Conservation (phyloP, 345 rosid species). For the Diplotaxis tenuifolia region DNA sequence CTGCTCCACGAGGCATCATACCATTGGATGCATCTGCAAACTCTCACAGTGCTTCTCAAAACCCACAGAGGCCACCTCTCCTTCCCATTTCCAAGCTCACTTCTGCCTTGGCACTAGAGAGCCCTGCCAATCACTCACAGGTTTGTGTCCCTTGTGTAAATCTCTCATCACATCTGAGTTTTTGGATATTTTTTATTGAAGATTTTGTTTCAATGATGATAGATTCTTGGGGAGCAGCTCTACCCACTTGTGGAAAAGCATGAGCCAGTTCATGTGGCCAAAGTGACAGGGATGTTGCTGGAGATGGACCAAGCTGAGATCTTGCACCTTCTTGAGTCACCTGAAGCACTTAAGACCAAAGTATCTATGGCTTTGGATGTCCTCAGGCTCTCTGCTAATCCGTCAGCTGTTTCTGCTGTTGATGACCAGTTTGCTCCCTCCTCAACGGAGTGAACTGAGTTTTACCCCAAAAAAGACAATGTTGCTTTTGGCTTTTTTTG, state of each 20-base stretch:
- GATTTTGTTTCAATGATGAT: background rate
- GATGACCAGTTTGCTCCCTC: conserved; percentile 44
- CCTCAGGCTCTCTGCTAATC: conserved; percentile 40
- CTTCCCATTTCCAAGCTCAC: conserved; percentile 48
- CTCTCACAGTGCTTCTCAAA: conserved; percentile 24
- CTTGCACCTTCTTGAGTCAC: conserved; percentile 70
- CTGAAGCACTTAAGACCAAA: conserved; percentile 63
- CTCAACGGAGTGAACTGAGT: conserved; percentile 20
- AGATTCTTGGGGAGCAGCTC: conserved; percentile 77
- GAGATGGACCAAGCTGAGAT: conserved; percentile 83
- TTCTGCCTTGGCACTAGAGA: conserved; percentile 55
- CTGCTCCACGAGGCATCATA: conserved; percentile 45
- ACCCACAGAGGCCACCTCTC: conserved; percentile 13
- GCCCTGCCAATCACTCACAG: conserved; percentile 38
- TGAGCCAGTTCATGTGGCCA: conserved; percentile 51
- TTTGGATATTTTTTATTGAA: background rate
- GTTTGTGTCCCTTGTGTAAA: conserved; percentile 21
- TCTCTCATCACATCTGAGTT: background rate
- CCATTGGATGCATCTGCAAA: conserved; percentile 48
- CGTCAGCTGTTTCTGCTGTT: conserved; percentile 25
- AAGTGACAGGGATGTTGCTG: conserved; percentile 78
- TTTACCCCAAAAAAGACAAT: background rate
- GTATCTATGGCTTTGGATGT: conserved; percentile 70
- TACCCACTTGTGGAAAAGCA: conserved; percentile 62
- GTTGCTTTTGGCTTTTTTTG: background rate